phyloP scores from a whole-genome alignment of 108 stramenopile species.

The Epipyxis sp. region DNA sequence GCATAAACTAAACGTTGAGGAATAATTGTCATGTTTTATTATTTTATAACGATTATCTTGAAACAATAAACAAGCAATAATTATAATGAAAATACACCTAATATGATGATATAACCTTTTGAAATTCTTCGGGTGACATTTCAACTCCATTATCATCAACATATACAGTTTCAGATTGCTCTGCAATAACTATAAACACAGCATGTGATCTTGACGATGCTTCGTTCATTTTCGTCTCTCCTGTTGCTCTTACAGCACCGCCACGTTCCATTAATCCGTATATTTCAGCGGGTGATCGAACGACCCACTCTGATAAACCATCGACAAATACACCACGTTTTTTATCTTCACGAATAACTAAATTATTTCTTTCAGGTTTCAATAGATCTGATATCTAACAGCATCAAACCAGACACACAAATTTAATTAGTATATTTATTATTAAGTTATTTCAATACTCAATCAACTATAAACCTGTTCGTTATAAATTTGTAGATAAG shows the following conservation, averaged over 20 bases:
- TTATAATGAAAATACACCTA: no score
- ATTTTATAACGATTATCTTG: no score
- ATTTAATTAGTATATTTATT: no score
- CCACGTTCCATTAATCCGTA: conserved; percentile 69
- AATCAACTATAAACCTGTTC: conserved; percentile 37
- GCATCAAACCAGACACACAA: neutral
- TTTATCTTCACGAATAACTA: conserved; percentile 62
- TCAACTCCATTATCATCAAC: conserved; percentile 51
- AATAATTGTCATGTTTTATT: no score
- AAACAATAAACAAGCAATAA: conserved; percentile 11
- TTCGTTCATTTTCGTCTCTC: conserved; percentile 63
- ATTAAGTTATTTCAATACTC: no score
- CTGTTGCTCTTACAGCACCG: conserved; percentile 58
- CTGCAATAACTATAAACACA: conserved; percentile 65
- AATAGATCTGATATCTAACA: conserved; percentile 58
- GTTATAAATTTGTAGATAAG: conserved; percentile 68
- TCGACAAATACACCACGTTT: conserved; percentile 61
- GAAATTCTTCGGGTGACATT: conserved; percentile 46
- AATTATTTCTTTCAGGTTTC: conserved; percentile 60
- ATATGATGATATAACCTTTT: no score
- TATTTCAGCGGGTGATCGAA: conserved; percentile 60
- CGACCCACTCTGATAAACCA: conserved; percentile 66
- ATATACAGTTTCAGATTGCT: conserved; percentile 54
- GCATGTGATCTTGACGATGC: conserved; percentile 54
- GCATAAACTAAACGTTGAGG: no score